Conservation (phyloP, 2,329 filamentous ascomycete genomes). For the Xylaria digitata region DNA sequence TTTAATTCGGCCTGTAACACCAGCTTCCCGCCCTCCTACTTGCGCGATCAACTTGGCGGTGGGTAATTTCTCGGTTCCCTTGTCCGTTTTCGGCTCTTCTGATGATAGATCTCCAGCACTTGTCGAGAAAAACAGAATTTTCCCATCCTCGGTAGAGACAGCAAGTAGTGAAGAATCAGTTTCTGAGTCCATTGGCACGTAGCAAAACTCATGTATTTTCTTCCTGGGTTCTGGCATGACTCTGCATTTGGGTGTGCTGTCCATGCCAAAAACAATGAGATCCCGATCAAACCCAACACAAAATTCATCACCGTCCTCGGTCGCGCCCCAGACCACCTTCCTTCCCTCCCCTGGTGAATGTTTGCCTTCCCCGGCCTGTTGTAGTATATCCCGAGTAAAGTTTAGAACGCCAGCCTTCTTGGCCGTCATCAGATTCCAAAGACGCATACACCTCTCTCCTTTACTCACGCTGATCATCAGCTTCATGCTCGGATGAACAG, state of each 20-base stretch:
- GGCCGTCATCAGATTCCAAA: constrained; percentile 97
- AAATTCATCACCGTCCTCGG: constrained; percentile 80
- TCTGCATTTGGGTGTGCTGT: constrained; percentile 82
- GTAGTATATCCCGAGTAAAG: constrained; percentile 79
- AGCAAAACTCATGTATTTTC: constrained; percentile 86
- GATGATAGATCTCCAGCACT: constrained; percentile 58
- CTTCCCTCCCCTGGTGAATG: constrained; percentile 85
- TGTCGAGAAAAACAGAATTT: constrained; percentile 85
- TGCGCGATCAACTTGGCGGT: constrained; percentile 78
- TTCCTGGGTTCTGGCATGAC: constrained; percentile 74
- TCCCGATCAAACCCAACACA: constrained; percentile 90
- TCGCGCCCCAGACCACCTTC: constrained; percentile 81
- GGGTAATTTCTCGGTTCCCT: constrained; percentile 56
- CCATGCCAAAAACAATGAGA: constrained; percentile 85
- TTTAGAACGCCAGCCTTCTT: constrained; percentile 94
- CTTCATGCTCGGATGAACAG: constrained; percentile 95
- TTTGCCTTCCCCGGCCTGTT: constrained; percentile 79
- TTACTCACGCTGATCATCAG: constrained; percentile 93
- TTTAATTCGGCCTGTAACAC: constrained; percentile 81
- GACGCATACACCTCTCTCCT: constrained; percentile 88
- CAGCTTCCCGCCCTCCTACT: constrained; percentile 77
- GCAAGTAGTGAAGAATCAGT: constrained; percentile 70
- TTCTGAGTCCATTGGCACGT: constrained; percentile 67
- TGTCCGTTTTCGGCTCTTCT: constrained; percentile 55
- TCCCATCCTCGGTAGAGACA: constrained; percentile 89